Evolutionary conservation across 2,329 filamentous ascomycete species (phyloP), one percentile per base, ranked within the genome.

Genomic region (Diaporthe sp.): DNA sequence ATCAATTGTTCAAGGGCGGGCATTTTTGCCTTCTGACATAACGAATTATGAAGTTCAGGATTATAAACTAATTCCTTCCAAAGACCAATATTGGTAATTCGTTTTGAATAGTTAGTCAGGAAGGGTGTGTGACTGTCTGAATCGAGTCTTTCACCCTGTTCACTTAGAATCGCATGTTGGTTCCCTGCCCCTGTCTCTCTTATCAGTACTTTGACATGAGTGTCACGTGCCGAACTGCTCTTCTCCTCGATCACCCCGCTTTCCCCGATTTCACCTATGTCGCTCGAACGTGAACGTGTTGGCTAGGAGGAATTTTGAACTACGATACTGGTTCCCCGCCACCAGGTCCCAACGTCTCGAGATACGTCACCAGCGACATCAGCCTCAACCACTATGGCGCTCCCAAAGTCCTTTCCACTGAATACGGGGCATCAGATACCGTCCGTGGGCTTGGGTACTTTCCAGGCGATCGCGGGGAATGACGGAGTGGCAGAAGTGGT

Each of bases 401-500:
- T 62, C 46, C 67, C 4, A 46, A 65, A 5, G 22, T 75, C 6
- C 46, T 71, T 75, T 37, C 39, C 51, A 28, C 44, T 75, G 1
- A 75, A 71, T 31, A 75, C 53, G 22, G 67, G 67, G 34, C 44
- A 71, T 15, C 25, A 37, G 17, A 75, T 75, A n/a, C 73, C 73
- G 34, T 75, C 65, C 0, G 65, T 71, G 13, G 65, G 67, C 19
- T 22, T 75, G 34, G 73, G 73, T 57, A 65, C 37, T 37, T 62
- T 51, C 19, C 44, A 34, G 13, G 22, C 44, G 13, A 7, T 19
- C 8, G 22, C 53, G 22, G 67, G 73, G 22, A 60, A 49, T 25
- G 42, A 71, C n/a, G 22, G 37, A 9, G 57, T 71, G 31, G 31
- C 65, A 28, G 60, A 67, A 3, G 68, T 62, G 42, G 34, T 84